A percentile compares a stretch with the other conserved stretches of the same genome.
These are phyloP conservation scores for Porpolomopsis calyptriformis DNA, from an alignment of 768 basidiomycete genomes.

Conservation along the genomic window DNA sequence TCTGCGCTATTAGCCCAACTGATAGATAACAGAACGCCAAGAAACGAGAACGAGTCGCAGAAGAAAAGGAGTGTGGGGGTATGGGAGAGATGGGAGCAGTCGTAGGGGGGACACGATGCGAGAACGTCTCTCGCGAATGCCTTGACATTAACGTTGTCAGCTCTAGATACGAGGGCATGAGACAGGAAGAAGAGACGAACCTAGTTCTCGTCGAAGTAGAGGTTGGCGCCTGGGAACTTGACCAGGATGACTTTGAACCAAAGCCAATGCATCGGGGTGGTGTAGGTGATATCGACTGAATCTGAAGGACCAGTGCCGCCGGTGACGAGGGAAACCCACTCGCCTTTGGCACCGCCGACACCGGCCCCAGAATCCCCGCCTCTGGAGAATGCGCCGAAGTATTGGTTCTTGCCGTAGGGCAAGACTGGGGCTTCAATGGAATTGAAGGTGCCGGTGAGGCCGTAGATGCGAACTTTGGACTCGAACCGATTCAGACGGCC, in stretches of 20 bases:
- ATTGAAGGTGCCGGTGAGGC: slow-evolving; percentile 10
- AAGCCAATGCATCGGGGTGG: slow-evolving; percentile 27
- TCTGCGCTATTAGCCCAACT: no score
- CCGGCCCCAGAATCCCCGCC: slow-evolving; percentile 29
- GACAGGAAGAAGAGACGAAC: no score
- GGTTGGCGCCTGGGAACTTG: slow-evolving; percentile 18
- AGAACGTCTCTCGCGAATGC: no score
- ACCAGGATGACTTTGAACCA: slow-evolving; percentile 14
- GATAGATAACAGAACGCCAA: no score
- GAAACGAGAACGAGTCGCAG: no score
- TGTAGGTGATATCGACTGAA: slow-evolving; percentile 21
- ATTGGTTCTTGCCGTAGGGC: slow-evolving; percentile 17
- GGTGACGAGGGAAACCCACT: slow-evolving; percentile 21
- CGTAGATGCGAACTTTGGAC: slow-evolving; percentile 23
- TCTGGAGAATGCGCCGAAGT: slow-evolving; percentile 21
- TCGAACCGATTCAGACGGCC: slow-evolving; percentile 24
- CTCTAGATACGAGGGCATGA: no score
- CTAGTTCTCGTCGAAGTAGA: slow-evolving; percentile 8
- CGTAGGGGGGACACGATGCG: no score
- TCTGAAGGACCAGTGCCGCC: slow-evolving; percentile 13
- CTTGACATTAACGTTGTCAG: no score
- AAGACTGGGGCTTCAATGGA: slow-evolving; percentile 21
- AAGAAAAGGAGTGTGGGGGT: no score
- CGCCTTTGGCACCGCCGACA: slow-evolving; percentile 21
- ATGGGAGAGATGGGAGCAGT: no score